Percentiles rank a stretch among this genome's conserved stretches.
Evolutionary conservation across 2,329 filamentous ascomycete species (phyloP).

Genomic region (Aphanoascus verrucosus): DNA sequence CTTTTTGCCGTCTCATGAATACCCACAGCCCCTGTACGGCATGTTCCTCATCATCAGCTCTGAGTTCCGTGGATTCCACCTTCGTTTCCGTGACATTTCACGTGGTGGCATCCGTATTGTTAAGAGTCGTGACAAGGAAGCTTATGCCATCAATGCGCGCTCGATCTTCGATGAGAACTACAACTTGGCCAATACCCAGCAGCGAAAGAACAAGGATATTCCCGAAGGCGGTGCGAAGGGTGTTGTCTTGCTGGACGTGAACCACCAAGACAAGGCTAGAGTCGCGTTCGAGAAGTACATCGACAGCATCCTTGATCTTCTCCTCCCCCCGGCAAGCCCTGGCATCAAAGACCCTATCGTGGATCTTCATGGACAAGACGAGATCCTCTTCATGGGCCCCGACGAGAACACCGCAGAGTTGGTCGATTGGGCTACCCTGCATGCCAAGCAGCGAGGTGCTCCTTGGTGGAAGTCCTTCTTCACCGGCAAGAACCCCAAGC

Average conservation of each 20-base stretch:
- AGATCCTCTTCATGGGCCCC: slow-evolving; percentile 97
- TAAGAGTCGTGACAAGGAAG: slow-evolving; percentile 92
- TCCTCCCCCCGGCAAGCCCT: slow-evolving; percentile 78
- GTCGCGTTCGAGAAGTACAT: slow-evolving; percentile 99
- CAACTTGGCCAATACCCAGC: slow-evolving; percentile 92
- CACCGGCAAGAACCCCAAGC: slow-evolving; percentile 91
- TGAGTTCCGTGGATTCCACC: slow-evolving; percentile 92
- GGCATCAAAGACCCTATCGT: slow-evolving; percentile 99
- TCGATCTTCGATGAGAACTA: slow-evolving; percentile 99
- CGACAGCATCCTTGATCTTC: slow-evolving; percentile 90
- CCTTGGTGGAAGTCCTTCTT: slow-evolving; percentile 99
- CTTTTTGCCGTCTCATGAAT: slow-evolving; percentile 86
- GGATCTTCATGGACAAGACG: slow-evolving; percentile 84
- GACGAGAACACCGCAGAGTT: slow-evolving; percentile 98
- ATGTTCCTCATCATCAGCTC: slow-evolving; percentile 99
- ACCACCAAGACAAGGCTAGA: slow-evolving; percentile 83
- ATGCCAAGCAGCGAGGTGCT: slow-evolving; percentile 74
- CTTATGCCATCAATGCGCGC: slow-evolving; percentile 90
- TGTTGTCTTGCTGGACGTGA: slow-evolving; percentile 85
- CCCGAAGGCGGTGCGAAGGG: slow-evolving; percentile 97
- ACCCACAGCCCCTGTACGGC: slow-evolving; percentile 84
- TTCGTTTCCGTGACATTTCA: slow-evolving; percentile 93
- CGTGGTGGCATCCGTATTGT: slow-evolving; percentile 97
- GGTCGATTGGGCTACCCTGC: slow-evolving; percentile 97
- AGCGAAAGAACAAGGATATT: slow-evolving; percentile 99